Base-by-base conservation (phyloP, 2,329 filamentous ascomycete genomes). In the Pseudogymnoascus pannorum region DNA sequence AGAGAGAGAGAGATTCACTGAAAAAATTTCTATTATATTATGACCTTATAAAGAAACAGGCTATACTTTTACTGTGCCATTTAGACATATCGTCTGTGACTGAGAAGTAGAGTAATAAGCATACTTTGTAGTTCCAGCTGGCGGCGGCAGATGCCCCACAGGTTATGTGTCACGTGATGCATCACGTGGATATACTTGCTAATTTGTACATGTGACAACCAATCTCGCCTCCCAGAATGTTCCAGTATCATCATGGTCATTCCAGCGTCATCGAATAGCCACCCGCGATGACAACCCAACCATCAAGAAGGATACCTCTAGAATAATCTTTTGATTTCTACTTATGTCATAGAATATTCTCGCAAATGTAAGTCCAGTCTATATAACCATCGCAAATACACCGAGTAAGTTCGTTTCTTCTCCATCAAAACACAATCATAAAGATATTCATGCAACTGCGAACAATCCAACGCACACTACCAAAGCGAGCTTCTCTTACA, bases 381-480 rank as follows among this genome's bases (percentile, higher is more conserved):
- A 54, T 54, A 54, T 54, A 54, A 54, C 48, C 48, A 54, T 54
- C 26, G n/a, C 24, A 16, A 11, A 54, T 8, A 54, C 48, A 54
- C 48, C 26, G 48, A 54, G 48, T 54, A 54, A 54, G 48, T 54
- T 54, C 38, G 7, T 51, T 58, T n/a, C 18, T 58, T 38, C 36
- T 24, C 38, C 57, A 58, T 58, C 31, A 58, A 58, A 40, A 58
- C 57, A 22, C 18, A 58, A 38, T 38, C 57, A 58, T 24, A 18
- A 22, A 58, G 36, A 58, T 36, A 31, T 40, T 58, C 18, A 40
- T 58, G 5, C 57, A 58, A 58, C 14, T 16, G 31, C 48, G 48
- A 18, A 22, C 57, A 36, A 58, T 40, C 8, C 36, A 40, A 58
- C 31, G 7, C 7, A 5, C 31, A 38, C 57, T 38, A n/a, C 54